A percentile compares a stretch with the other conserved stretches of the same genome.
Evolutionary conservation across 805 yeast genomes (phyloP).

Genomic region (Blastobotrys americana): DNA sequence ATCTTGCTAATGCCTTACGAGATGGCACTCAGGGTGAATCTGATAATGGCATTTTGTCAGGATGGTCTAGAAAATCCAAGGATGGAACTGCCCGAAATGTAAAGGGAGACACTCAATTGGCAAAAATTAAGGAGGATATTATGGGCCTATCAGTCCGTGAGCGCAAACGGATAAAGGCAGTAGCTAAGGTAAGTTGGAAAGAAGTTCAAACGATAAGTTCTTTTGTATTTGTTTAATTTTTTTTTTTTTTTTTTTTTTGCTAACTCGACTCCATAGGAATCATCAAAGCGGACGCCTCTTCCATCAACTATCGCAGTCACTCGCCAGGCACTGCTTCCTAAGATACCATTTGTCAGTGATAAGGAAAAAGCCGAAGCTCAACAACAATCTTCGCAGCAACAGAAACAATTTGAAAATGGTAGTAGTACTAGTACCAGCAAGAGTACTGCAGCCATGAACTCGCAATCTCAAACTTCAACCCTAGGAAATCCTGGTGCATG

Average conservation of each 20-base stretch:
- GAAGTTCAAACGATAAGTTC: neutral
- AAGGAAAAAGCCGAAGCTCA: conserved; percentile 23
- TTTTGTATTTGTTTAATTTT: neutral
- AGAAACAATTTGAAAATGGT: neutral
- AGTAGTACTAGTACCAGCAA: no score
- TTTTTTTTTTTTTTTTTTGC: neutral
- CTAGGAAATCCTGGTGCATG: conserved; percentile 44
- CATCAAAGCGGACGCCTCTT: conserved; percentile 51
- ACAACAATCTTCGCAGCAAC: neutral
- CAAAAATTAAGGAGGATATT: conserved; percentile 74
- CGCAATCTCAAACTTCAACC: neutral
- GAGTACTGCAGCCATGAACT: conserved; percentile 5
- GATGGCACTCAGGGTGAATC: conserved; percentile 57
- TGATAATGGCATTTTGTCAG: conserved; percentile 28
- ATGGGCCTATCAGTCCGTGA: conserved; percentile 81
- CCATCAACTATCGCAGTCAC: conserved; percentile 33
- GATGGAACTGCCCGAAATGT: conserved; percentile 38
- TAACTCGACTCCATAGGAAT: conserved; percentile 39
- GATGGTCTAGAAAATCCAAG: conserved; percentile 45
- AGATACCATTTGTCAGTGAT: conserved; percentile 60
- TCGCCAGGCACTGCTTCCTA: conserved; percentile 58
- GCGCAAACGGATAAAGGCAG: conserved; percentile 73
- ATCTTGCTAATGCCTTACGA: conserved; percentile 74
- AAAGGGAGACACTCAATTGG: conserved; percentile 55
- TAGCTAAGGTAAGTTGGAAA: conserved; percentile 42